Evolutionary conservation across 371 early-diverging fungal genomes (phyloP), one percentile per base, ranked within the genome.

Genomic region (Haplosporangium sp.): DNA sequence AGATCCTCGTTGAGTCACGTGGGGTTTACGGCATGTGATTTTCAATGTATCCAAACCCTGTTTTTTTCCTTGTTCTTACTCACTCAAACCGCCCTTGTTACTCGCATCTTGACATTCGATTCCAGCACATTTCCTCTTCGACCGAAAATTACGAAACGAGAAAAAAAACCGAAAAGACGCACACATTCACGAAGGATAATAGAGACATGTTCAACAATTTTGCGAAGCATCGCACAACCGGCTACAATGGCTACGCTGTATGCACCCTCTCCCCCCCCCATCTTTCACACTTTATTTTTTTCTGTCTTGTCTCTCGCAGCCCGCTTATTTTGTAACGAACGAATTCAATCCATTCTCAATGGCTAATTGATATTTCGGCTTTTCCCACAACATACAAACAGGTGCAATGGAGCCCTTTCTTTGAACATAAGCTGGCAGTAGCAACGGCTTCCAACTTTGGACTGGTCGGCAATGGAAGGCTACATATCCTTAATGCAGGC

Each of bases 371-470:
- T 4, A 29, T 2, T 29, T 29, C 29, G 4, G 4, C 29, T 29
- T 29, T 29, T 4, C 29, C 29, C 29, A 29, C 29, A 29, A 29
- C 29, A 29, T 4, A 16, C 42, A 13, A n/a, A 20, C 77, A 92
- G 90, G 83, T 93, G 29, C 91, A 96, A 85, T 97, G 93, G 88
- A 95, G 93, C 79, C 98, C 98, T 1, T 98, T 97, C 80, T 93
- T 94, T 69, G 96, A 95, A 77, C 86, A 91, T 71, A 89, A 92
- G 59, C 72, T 97, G 16, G 98, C 98, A 0, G 89, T 91, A 20
- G 97, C 96, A 2, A 83, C 92, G n/a, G 89, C 96, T 13, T 93
- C 98, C 21, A 97, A 98, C 86, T 98, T 92, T 85, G 98, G 98
- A 12, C 87, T 98, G 7, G 96, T 95, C 9, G 98, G 98, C 12